Evolutionary conservation across 345 rosid genomes (phyloP), one percentile per base, ranked within the genome.

Genomic region (Mercurialis annua): DNA sequence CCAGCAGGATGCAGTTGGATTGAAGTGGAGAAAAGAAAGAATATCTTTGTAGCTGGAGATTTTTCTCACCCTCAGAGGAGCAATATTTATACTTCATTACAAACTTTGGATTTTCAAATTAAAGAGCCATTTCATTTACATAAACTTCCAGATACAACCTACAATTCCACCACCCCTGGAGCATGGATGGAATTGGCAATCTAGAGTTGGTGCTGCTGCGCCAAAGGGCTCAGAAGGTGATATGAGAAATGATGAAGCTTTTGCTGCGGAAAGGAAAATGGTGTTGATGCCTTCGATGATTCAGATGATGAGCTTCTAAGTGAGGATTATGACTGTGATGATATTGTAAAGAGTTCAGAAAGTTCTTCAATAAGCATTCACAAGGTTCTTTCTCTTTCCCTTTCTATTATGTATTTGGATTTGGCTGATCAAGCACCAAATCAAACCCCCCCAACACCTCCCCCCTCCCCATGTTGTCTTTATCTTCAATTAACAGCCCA

Each of bases 1-100:
- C 85, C 88, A 56, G 89, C 90, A 10, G 98, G 92, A 66, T 87
- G 94, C 78, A 92, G 98, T 80, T 89, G 98, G 98, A 84, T 92
- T 69, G 98, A 92, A 75, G 80, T 85, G 72, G 89, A 81, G 60
- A 83, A 77, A 70, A 64, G 65, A 73, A 83, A 72, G 75, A 83
- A 71, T 73, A 80, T 74, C 30, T 92, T 92, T 81, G 61, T 89
- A 47, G 90, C 93, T 59, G 96, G 88, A 74, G 96, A 89, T 71
- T 77, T 49, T 71, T 83, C 82, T 73, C 92, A 89, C 68, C 92
- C 90, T 62, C 75, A 50, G 42, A 80, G 94, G 65, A 51, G 64
- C 73, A 57, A 62, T 64, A 83, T 85, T 23, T 87, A 84, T 58
- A 47, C 53, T 67, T 59, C 66, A 30, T 73, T 87, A 62, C 65